Percentiles rank a stretch among this genome's conserved stretches.
phyloP scores from a whole-genome alignment of 1,284 basidiomycete species.

The Fomitopsis palustris region DNA sequence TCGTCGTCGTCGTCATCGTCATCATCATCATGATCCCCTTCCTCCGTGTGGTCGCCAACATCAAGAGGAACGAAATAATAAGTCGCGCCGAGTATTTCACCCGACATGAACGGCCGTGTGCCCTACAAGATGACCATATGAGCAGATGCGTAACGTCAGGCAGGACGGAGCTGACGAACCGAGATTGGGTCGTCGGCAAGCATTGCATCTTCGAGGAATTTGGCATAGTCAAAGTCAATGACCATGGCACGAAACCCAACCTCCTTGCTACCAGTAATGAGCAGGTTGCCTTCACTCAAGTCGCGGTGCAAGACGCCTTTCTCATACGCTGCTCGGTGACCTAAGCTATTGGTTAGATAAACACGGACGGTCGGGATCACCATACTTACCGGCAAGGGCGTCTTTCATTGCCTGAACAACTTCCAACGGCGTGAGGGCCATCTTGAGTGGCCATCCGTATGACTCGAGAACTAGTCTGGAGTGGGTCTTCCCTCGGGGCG shows the following conservation, averaged over 20 bases:
- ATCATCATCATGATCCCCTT: no score
- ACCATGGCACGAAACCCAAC: neutral
- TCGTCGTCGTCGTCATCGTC: no score
- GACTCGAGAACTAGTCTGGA: neutral
- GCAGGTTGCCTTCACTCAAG: neutral
- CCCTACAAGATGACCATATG: neutral
- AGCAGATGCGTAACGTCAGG: no score
- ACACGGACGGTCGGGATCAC: no score
- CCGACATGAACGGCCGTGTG: neutral
- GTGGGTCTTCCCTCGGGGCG: neutral
- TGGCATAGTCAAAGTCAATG: neutral
- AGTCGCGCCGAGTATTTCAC: neutral
- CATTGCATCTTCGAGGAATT: neutral
- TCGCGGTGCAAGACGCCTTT: neutral
- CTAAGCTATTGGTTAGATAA: neutral
- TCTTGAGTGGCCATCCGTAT: neutral
- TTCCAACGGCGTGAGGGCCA: neutral
- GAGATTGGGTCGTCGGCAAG: neutral
- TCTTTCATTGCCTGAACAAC: neutral
- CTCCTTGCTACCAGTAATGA: neutral
- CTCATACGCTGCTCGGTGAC: neutral
- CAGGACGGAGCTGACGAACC: neutral
- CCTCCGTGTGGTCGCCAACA: no score
- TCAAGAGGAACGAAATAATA: neutral
- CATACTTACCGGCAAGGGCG: no score